These are phyloP conservation scores for Phaeosphaeriaceae sp. DNA, from an alignment of 2,329 filamentous ascomycete genomes.

Conservation along the genomic window DNA sequence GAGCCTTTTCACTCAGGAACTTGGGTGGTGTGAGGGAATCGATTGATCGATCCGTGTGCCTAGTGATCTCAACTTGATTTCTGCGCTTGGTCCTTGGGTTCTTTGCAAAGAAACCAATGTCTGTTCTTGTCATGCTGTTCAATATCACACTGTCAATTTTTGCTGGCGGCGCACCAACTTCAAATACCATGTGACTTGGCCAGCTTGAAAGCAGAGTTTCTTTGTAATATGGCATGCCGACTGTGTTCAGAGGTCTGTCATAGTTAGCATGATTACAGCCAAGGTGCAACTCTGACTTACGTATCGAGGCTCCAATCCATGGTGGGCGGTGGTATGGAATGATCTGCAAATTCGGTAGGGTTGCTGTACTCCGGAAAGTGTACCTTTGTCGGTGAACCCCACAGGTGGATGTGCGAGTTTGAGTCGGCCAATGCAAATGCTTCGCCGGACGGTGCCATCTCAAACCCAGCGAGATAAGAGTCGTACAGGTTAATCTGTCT, in stretches of 20 bases:
- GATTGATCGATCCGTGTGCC: conserved; percentile 65
- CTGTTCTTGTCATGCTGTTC: conserved; percentile 71
- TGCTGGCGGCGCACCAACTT: conserved; percentile 82
- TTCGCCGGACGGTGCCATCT: conserved; percentile 87
- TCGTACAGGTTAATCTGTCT: conserved; percentile 79
- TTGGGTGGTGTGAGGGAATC: conserved; percentile 79
- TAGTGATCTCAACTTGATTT: conserved; percentile 84
- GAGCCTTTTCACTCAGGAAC: conserved; percentile 92
- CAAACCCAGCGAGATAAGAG: conserved; percentile 78
- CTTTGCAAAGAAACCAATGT: conserved; percentile 79
- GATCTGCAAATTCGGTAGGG: conserved; percentile 76
- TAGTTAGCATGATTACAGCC: conserved; percentile 9
- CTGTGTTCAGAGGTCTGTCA: conserved; percentile 75
- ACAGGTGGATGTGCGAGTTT: conserved; percentile 81
- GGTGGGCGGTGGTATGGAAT: conserved; percentile 63
- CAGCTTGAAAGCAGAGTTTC: conserved; percentile 87
- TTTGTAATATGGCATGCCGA: conserved; percentile 94
- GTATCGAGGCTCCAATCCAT: conserved; percentile 77
- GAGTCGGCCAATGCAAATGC: conserved; percentile 82
- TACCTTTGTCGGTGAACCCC: conserved; percentile 86
- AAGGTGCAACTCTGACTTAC: conserved; percentile 53
- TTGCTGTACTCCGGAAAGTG: conserved; percentile 85
- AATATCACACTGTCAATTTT: conserved; percentile 77
- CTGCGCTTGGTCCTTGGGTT: conserved; percentile 77
- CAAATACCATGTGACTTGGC: conserved; percentile 83